Evolutionary conservation across 352 stramenopile genomes (phyloP).

Genomic region (Globisporangium solare): DNA sequence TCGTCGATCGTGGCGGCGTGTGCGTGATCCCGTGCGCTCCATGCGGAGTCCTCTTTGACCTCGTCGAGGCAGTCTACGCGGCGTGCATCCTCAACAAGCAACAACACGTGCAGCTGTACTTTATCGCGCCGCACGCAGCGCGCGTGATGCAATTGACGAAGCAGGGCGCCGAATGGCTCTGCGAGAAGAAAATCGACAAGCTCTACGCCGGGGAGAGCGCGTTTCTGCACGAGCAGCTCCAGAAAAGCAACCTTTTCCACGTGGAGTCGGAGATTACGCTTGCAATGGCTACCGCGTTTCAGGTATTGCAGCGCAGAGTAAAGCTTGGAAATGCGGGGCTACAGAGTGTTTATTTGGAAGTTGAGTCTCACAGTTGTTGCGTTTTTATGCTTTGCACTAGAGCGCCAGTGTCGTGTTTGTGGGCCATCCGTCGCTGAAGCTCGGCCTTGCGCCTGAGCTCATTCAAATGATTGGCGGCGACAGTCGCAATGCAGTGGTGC

Average conservation of each 20-base stretch:
- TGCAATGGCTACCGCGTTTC: slow-evolving; percentile 39
- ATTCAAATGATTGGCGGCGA: slow-evolving; percentile 57
- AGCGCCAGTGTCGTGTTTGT: slow-evolving; percentile 76
- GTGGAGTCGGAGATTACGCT: slow-evolving; percentile 36
- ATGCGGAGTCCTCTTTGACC: slow-evolving; percentile 70
- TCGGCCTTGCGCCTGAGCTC: slow-evolving; percentile 46
- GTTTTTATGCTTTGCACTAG: slow-evolving; percentile 18
- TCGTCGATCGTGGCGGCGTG: slow-evolving; percentile 62
- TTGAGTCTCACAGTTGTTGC: not conserved
- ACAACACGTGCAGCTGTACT: slow-evolving; percentile 45
- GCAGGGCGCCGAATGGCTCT: slow-evolving; percentile 71
- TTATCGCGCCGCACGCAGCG: slow-evolving; percentile 53
- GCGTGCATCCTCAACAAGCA: slow-evolving; percentile 42
- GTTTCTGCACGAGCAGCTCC: slow-evolving; percentile 58
- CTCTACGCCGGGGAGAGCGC: slow-evolving; percentile 65
- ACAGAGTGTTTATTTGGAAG: not conserved
- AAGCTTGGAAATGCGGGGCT: no score
- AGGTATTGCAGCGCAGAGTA: slow-evolving; percentile 24
- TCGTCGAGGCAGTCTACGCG: slow-evolving; percentile 67
- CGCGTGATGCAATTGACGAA: slow-evolving; percentile 50
- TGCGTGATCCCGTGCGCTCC: slow-evolving; percentile 61
- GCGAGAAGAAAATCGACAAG: slow-evolving; percentile 80
- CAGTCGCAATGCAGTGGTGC: slow-evolving; percentile 57
- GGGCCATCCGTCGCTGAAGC: slow-evolving; percentile 57
- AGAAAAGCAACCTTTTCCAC: slow-evolving; percentile 47